A percentile compares a stretch with the other conserved stretches of the same genome.
Evolutionary conservation across 805 yeast genomes (phyloP).

Genomic region (Pichia eremophila): DNA sequence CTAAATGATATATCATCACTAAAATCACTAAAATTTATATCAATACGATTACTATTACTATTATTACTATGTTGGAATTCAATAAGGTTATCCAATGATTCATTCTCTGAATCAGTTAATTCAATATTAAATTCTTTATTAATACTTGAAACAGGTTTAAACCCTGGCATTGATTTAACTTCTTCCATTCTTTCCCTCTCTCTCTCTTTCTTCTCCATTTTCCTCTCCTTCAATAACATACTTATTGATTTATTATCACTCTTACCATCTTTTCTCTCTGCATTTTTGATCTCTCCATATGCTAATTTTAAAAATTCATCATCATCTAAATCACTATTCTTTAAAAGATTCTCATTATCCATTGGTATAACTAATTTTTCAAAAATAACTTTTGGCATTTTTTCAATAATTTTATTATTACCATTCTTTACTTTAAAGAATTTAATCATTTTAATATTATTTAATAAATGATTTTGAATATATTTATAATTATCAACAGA

Average conservation of each 20-base stretch:
- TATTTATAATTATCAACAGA: constrained; percentile 78
- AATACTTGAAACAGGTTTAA: constrained; percentile 37
- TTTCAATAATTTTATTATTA: constrained; percentile 59
- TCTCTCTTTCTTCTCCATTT: constrained; percentile 22
- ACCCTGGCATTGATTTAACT: constrained; percentile 30
- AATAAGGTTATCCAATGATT: neutral
- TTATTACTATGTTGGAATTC: neutral
- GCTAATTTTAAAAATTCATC: constrained; percentile 57
- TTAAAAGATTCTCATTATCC: constrained; percentile 48
- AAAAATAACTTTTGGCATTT: constrained; percentile 43
- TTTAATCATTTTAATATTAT: constrained; percentile 13
- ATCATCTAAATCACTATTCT: constrained; percentile 42
- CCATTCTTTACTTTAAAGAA: constrained; percentile 26
- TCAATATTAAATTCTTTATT: too few species aligned
- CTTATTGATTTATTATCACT: too few species aligned
- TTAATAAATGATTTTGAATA: constrained; percentile 45
- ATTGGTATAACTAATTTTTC: constrained; percentile 61
- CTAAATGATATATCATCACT: constrained; percentile 5
- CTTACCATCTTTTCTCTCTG: too few species aligned
- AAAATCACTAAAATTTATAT: neutral
- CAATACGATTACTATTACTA: neutral
- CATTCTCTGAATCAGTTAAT: too few species aligned
- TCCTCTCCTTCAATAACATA: too few species aligned
- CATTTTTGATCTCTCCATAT: constrained; percentile 47
- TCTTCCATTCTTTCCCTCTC: constrained; percentile 6